Base-by-base conservation (phyloP, 1,284 basidiomycete genomes). In the Boletellus deceptivus region DNA sequence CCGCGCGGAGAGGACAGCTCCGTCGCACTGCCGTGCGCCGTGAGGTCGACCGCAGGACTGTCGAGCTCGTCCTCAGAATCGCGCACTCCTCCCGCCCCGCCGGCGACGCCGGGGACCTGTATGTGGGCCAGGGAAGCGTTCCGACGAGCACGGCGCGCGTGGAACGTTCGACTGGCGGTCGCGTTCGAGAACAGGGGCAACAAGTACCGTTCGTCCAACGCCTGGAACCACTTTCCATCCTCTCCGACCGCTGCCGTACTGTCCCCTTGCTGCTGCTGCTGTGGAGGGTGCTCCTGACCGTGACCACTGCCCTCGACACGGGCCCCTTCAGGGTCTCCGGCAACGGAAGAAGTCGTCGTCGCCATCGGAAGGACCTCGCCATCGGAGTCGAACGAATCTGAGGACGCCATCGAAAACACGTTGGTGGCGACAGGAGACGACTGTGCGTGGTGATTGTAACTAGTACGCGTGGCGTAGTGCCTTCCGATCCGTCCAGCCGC, bases 141-240 rank as follows among this genome's bases (percentile, higher is more conserved):
- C 49, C 84, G 72, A 36, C 82, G 75, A 3, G 85, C 86, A 52
- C 83, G 79, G 37, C 88, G 82, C 1, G 90, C 90, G 58, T 93
- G 86, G 76, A 93, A 93, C 49, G 89, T 86, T 56, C 92, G 77
- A 53, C 89, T 91, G 13, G 93, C 92, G 0, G 93, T 94, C 9
- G 89, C 89, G 68, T 98, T 98, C 51, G 91, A 93, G 73, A 99
- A 99, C 37, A 98, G 75, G 14, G 96, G 97, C 3, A 98, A 71
- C 16, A 99, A 76, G 68, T 98, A 99, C 53, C 93, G 81, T 70
- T 99, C 93, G 70, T 99, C 96, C 41, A 99, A 75, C 29, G 87
- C 80, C 59, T 94, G 94, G 83, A 99, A 99, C 95, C 96, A 98
- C 69, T 94, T 91, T 14, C 84, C 82, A 39, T 88, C 86, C 50